Evolutionary conservation across 23 red algal genomes (phyloP), one percentile per base, ranked within the genome.

Genomic region (Pyropia haitanensis): DNA sequence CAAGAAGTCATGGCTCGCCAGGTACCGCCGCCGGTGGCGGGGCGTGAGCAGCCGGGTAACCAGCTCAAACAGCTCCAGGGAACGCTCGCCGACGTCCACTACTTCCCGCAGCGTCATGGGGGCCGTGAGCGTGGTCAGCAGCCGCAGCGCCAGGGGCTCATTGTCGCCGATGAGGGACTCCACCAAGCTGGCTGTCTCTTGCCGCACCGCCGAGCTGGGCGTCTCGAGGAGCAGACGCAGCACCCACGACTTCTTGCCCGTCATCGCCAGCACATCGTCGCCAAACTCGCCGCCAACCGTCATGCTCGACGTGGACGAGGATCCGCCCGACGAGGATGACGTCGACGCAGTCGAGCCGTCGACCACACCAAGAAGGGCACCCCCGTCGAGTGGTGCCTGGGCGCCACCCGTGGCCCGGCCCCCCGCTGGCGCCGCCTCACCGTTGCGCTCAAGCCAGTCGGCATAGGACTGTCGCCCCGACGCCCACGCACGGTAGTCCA

Each of bases 41-140:
- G 79, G 53, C 24, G 68, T 46, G 26, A 84, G 60, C 19, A 68
- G 44, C 23, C 51, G 64, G 57, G 65, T 71, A 3, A 84, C 61
- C 24, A 84, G 68, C 44, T 84, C 79, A 53, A 84, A 84, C 12
- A 84, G 75, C 39, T 84, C 66, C 53, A 67, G 53, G 24, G 79
- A 84, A 29, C 64, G 56, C 18, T 84, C 79, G 1, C 60, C 69
- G 3, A 74, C 79, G 27, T 60, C 67, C 31, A 71, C 68, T 17
- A 56, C 69, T 14, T 75, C 54, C 59, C 56, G 33, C 48, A 84
- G 48, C 25, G 79, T 46, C 39, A 10, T 30, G 28, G 68, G 56
- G 18, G 69, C 79, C 21, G 79, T 84, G 39, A 84, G 70, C 2
- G 75, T 71, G 30, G 67, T 71, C 31, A 75, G 44, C 12, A 84